These are phyloP conservation scores for Fusarium proliferatum DNA, from an alignment of 2,329 filamentous ascomycete genomes.

Conservation along the genomic window DNA sequence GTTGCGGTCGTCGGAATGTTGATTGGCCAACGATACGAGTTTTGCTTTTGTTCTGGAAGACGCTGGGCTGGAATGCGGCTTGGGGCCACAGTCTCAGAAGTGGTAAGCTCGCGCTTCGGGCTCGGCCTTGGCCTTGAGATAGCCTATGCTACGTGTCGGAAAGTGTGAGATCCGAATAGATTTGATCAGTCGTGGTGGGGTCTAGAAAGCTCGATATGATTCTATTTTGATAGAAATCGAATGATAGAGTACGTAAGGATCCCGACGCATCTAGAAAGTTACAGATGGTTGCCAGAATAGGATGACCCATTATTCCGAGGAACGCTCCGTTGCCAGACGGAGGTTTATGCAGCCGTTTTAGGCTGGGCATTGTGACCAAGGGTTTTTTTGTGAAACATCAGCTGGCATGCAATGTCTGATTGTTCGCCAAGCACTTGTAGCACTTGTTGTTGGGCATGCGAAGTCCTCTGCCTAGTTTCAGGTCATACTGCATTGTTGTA, in stretches of 20 bases:
- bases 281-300: fast-evolving
- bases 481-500: not conserved
- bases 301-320: not conserved
- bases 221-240: fast-evolving
- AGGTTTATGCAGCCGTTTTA: not conserved
- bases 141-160: not conserved
- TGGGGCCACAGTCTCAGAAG: not conserved
- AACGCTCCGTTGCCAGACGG: not conserved
- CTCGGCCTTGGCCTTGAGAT: not conserved
- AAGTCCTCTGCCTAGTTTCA: too few species aligned
- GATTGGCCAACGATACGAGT: not conserved
- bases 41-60: not conserved
- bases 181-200: too few species aligned
- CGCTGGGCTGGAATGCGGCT: not conserved
- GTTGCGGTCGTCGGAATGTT: not conserved
- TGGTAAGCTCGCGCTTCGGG: not conserved
- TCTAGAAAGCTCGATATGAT: not conserved
- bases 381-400: not conserved
- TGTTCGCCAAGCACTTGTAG: not conserved
- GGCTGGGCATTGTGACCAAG: not conserved
- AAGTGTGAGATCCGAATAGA: not conserved
- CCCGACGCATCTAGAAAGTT: not conserved
- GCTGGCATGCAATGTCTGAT: not conserved
- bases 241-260: not conserved
- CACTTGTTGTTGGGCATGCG: not conserved